These are phyloP conservation scores for Yarrowia galli DNA, from an alignment of 1,139 yeast genomes.

Conservation along the genomic window DNA sequence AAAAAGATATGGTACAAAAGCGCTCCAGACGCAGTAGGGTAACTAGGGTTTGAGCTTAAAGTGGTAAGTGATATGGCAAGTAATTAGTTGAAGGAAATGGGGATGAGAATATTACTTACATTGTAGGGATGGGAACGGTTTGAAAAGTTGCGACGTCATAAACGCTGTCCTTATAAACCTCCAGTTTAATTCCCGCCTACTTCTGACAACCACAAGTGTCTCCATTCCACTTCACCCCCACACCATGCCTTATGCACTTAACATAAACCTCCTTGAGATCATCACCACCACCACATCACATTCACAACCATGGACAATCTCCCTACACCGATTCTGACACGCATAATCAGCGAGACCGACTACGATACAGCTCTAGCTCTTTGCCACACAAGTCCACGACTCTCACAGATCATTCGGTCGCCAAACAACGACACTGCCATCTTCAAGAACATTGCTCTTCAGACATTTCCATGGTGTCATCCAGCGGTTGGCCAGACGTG, in stretches of 20 bases:
- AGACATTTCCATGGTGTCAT: constrained; percentile 8
- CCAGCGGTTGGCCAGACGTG: constrained; percentile 15
- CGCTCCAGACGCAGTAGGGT: constrained; percentile 16
- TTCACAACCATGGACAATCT: constrained; percentile 1
- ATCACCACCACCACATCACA: background rate
- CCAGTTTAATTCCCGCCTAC: too few species aligned
- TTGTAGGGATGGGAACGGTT: too few species aligned
- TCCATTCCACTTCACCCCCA: background rate
- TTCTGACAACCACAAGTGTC: too few species aligned
- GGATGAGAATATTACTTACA: too few species aligned
- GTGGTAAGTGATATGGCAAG: background rate
- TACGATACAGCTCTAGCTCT: constrained; percentile 24
- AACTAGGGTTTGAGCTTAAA: background rate
- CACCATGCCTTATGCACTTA: background rate
- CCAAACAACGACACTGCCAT: constrained; percentile 32
- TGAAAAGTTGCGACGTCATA: too few species aligned
- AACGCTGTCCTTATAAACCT: too few species aligned
- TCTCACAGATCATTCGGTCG: background rate
- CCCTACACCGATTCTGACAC: constrained; percentile 6
- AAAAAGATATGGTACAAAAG: background rate
- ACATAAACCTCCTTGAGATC: constrained; percentile 9
- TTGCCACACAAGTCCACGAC: background rate
- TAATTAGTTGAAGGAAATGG: too few species aligned
- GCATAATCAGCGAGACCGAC: constrained; percentile 14
- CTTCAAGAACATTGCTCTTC: constrained; percentile 14